phyloP scores from a whole-genome alignment of 163 green algal genomes.

The Scenedesmus sp. region DNA sequence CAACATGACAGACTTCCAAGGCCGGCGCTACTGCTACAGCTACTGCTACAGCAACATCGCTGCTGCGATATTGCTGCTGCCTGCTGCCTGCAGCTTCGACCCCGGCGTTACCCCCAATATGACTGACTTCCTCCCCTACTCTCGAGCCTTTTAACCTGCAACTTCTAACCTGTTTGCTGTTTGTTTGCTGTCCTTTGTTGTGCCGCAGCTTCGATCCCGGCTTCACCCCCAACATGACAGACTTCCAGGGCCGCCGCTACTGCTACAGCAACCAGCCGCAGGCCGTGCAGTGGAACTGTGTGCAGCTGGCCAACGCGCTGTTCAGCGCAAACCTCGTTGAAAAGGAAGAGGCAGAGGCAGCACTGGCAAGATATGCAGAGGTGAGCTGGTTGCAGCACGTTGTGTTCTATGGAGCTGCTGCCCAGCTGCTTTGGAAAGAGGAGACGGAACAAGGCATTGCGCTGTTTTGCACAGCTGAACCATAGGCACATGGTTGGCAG shows the following conservation, averaged over 20 bases:
- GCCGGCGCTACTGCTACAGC: slow-evolving; percentile 52
- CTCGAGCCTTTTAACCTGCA: not conserved
- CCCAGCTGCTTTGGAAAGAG: too few relatives aligned
- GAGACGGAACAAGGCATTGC: too few relatives aligned
- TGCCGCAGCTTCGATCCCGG: slow-evolving; percentile 59
- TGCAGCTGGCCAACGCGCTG: slow-evolving; percentile 77
- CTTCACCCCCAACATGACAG: slow-evolving; percentile 93
- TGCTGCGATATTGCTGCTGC: too few relatives aligned
- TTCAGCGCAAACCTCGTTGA: slow-evolving; percentile 54
- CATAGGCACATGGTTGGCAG: too few relatives aligned
- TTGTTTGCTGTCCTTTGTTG: not conserved
- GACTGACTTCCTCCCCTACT: slow-evolving; percentile 71
- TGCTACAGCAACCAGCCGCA: slow-evolving; percentile 45
- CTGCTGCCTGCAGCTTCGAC: slow-evolving; percentile 39
- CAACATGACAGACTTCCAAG: slow-evolving; percentile 87
- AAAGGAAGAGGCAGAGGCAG: slow-evolving; percentile 67
- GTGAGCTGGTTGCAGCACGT: slow-evolving; percentile 20
- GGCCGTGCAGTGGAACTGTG: slow-evolving; percentile 77
- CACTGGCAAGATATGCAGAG: slow-evolving; percentile 65
- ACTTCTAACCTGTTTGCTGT: not conserved
- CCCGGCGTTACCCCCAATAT: slow-evolving; percentile 91
- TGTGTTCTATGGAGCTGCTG: not conserved
- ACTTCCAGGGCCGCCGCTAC: slow-evolving; percentile 65
- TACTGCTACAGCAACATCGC: not conserved
- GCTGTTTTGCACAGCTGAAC: too few relatives aligned